A percentile compares a stretch with the other conserved stretches of the same genome.
phyloP scores from a whole-genome alignment of 2,329 filamentous ascomycete genomes.

The Pyricularia sp. region DNA sequence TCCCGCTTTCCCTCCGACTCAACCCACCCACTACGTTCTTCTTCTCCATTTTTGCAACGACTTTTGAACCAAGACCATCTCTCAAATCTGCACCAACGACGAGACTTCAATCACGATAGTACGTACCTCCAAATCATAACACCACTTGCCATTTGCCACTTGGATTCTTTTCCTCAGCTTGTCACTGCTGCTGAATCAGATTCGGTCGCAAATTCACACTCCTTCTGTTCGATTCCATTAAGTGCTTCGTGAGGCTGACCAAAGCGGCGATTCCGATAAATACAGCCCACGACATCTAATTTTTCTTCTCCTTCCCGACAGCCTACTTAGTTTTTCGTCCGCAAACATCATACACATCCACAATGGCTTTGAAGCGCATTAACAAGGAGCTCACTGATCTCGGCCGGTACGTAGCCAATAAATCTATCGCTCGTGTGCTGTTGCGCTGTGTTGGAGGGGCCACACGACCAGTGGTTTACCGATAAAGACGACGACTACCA shows the following conservation, averaged over 20 bases:
- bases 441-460: not conserved
- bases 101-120: not conserved
- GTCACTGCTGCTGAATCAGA: not conserved
- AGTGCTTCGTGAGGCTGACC: constrained; percentile 3
- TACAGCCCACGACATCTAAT: constrained; percentile 3
- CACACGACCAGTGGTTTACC: not conserved
- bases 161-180: not conserved
- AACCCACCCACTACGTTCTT: not conserved
- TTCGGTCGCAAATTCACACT: constrained; percentile 2
- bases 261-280: constrained; percentile 4
- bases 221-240: constrained; percentile 7
- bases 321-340: constrained; percentile 10
- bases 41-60: constrained; percentile 1
- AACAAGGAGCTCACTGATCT: constrained; percentile 90
- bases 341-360: constrained; percentile 18
- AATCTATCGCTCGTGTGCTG: constrained; percentile 2
- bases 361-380: constrained; percentile 87
- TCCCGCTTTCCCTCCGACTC: not conserved
- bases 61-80: not conserved
- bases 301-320: constrained; percentile 2
- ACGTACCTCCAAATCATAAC: not conserved
- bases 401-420: constrained; percentile 60
- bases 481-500: not conserved
- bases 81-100: not conserved
- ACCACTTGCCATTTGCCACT: not conserved